A percentile compares a stretch with the other conserved stretches of the same genome.
Conservation (phyloP, 1,139 yeast species). For the Oligophagozyma castellii region DNA sequence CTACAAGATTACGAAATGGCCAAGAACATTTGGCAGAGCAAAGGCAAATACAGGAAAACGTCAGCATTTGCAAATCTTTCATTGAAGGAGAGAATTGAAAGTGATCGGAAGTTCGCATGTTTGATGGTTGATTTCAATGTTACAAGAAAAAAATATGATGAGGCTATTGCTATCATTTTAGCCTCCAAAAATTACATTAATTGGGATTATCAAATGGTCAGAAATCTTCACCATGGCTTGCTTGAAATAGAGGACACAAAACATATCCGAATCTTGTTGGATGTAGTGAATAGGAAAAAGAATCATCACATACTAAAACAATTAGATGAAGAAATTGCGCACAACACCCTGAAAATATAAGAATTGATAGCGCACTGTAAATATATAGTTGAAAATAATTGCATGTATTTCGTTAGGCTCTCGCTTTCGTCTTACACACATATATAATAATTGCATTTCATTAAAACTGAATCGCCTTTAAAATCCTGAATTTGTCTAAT, state of each 20-base stretch:
- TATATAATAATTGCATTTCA: not conserved
- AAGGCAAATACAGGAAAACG: constrained; percentile 60
- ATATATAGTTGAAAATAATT: too few species aligned
- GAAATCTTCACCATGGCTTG: constrained; percentile 34
- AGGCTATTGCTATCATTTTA: constrained; percentile 54
- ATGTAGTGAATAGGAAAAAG: constrained; percentile 17
- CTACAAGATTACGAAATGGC: constrained; percentile 44
- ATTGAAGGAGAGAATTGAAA: constrained; percentile 29
- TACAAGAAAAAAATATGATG: constrained; percentile 30
- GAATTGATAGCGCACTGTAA: too few species aligned
- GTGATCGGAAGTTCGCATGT: constrained; percentile 31
- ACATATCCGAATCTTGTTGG: constrained; percentile 20
- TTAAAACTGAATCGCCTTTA: too few species aligned
- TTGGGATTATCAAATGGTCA: constrained; percentile 55
- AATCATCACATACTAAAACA: constrained; percentile 4
- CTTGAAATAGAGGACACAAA: constrained; percentile 36
- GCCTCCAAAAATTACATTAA: constrained; percentile 56
- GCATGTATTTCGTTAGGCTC: not conserved
- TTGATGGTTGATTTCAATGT: constrained; percentile 20
- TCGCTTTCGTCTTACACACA: not conserved
- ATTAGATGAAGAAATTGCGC: not conserved
- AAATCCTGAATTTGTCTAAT: not conserved
- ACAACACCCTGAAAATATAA: too few species aligned
- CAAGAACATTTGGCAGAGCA: constrained; percentile 55
- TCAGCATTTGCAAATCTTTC: constrained; percentile 31